A percentile compares a stretch with the other conserved stretches of the same genome.
phyloP scores from a whole-genome alignment of 2,329 filamentous ascomycete species.

The Aureobasidium uvarum region DNA sequence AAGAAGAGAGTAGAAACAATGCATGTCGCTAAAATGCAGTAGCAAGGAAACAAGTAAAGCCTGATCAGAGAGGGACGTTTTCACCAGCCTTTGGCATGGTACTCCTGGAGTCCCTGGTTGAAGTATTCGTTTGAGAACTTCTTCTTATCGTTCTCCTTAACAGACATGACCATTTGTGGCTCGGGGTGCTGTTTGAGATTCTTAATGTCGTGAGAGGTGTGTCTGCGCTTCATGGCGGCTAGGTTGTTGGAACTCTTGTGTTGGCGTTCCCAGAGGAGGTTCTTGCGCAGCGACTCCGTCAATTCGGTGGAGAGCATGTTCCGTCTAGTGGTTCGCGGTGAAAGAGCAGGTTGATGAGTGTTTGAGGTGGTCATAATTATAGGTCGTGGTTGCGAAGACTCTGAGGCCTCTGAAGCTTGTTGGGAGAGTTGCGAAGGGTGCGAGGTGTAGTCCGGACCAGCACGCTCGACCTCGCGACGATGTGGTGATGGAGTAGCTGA shows the following conservation, averaged over 20 bases:
- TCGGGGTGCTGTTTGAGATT: slow-evolving; percentile 82
- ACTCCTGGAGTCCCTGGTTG: slow-evolving; percentile 76
- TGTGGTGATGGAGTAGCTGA: slow-evolving; percentile 60
- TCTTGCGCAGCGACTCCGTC: slow-evolving; percentile 85
- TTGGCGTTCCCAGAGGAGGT: slow-evolving; percentile 91
- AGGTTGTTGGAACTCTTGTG: slow-evolving; percentile 89
- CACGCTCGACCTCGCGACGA: slow-evolving; percentile 26
- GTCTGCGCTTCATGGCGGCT: slow-evolving; percentile 81
- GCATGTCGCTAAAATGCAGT: slow-evolving; percentile 28
- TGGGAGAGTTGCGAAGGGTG: slow-evolving; percentile 21
- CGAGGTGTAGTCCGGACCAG: slow-evolving; percentile 20
- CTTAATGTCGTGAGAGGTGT: slow-evolving; percentile 86
- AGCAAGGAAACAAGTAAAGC: slow-evolving; percentile 12
- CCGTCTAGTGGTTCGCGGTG: slow-evolving; percentile 83
- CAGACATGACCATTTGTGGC: slow-evolving; percentile 51
- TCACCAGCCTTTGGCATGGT: slow-evolving; percentile 84
- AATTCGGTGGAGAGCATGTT: slow-evolving; percentile 97
- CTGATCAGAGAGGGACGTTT: neutral
- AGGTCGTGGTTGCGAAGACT: slow-evolving; percentile 67
- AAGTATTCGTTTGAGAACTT: slow-evolving; percentile 85
- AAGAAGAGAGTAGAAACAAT: slow-evolving; percentile 2
- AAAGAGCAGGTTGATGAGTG: slow-evolving; percentile 64
- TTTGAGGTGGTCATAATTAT: slow-evolving; percentile 73
- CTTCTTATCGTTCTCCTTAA: slow-evolving; percentile 38
- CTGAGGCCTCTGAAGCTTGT: slow-evolving; percentile 2